Conservation (phyloP, 78 protist species). For the Dictyostelium intermedium region DNA sequence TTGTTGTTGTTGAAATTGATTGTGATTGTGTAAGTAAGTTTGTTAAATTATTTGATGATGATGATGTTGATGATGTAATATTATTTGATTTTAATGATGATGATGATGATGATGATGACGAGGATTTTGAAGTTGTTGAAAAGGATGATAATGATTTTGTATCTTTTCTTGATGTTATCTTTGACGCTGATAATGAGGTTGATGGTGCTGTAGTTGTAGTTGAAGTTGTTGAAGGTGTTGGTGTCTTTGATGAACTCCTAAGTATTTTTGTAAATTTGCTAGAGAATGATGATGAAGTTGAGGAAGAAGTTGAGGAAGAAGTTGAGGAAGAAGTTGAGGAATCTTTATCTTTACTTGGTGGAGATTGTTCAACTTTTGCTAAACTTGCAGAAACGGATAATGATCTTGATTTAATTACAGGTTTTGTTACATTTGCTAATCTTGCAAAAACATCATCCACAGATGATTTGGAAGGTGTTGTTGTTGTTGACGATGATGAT, state of each 20-base stretch:
- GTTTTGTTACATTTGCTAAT: constrained; percentile 31
- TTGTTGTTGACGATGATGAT: neutral
- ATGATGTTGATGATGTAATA: neutral
- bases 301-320: neutral
- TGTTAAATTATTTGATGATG: constrained; percentile 1
- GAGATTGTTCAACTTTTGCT: neutral
- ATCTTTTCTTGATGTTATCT: neutral
- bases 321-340: neutral
- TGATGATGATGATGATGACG: neutral
- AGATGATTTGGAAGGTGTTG: constrained; percentile 17
- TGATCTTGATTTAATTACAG: constrained; percentile 55
- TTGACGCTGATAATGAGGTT: constrained; percentile 2
- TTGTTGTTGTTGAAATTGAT: neutral
- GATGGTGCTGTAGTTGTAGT: neutral
- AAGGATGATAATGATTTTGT: constrained; percentile 32
- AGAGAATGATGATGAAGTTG: neutral
- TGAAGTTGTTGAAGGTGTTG: neutral
- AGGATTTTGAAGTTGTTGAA: neutral
- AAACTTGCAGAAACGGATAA: constrained; percentile 15
- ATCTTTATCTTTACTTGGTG: neutral
- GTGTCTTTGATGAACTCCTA: constrained; percentile 9
- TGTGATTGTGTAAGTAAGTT: neutral
- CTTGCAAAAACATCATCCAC: constrained; percentile 75
- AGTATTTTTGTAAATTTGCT: constrained; percentile 4
- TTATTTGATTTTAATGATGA: neutral